Percentiles rank a stretch among this genome's conserved stretches.
These are phyloP conservation scores for Sphaerulina musiva DNA, from an alignment of 2,329 filamentous ascomycete genomes.

Conservation along the genomic window DNA sequence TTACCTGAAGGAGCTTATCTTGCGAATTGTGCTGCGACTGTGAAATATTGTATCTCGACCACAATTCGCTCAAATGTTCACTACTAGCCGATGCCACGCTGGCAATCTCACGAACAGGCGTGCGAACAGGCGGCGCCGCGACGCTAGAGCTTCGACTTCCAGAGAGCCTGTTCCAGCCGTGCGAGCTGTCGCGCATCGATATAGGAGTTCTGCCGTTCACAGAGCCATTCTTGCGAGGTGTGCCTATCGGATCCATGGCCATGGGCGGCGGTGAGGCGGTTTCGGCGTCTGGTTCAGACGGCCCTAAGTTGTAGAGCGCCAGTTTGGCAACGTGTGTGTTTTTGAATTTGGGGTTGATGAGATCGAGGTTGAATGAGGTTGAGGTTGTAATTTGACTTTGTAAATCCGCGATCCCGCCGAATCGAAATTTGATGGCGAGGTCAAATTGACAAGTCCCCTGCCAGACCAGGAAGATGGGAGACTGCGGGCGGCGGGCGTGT, in stretches of 20 bases:
- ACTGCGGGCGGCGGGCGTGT: background rate
- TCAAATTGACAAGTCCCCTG: background rate
- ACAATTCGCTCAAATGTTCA: conserved; percentile 5
- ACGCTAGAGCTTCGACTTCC: conserved; percentile 9
- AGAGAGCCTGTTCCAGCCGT: conserved; percentile 5
- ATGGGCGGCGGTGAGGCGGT: background rate
- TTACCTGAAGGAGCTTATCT: conserved; percentile 31
- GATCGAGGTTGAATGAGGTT: background rate
- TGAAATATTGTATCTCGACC: conserved; percentile 5
- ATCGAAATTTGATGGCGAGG: conserved; percentile 7
- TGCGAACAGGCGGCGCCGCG: conserved; percentile 4
- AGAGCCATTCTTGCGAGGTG: conserved; percentile 20
- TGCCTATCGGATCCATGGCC: conserved; percentile 21
- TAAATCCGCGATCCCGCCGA: conserved; percentile 2
- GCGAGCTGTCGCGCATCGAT: conserved; percentile 8
- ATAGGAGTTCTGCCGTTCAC: conserved; percentile 4
- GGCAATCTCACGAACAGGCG: conserved; percentile 4
- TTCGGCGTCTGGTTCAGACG: conserved; percentile 15
- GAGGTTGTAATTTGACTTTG: background rate
- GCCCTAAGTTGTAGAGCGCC: conserved; percentile 13
- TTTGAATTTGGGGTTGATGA: conserved; percentile 6
- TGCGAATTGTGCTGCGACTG: conserved; percentile 26
- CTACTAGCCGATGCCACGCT: conserved; percentile 1
- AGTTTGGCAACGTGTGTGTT: conserved; percentile 5
- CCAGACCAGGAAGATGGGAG: background rate